Evolutionary conservation across 305 asterid species (phyloP), one percentile per base, ranked within the genome.

Genomic region (Lippia alba): DNA sequence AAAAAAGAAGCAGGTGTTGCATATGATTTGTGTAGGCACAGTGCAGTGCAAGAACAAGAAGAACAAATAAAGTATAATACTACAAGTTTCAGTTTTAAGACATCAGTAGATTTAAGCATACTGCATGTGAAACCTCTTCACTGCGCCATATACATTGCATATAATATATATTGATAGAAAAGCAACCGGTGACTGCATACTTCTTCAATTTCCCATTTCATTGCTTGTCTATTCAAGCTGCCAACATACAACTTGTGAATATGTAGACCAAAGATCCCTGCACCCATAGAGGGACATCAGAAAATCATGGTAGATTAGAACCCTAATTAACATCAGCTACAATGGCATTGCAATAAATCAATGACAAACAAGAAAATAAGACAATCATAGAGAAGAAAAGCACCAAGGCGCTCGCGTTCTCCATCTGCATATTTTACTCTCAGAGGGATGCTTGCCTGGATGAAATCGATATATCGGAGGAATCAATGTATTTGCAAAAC

Each of bases 351-450:
- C 33, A 59, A 67, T 20, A 61, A 65, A 67, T 56, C 34, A 46
- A 59, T 33, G 40, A 48, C 51, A 66, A 71, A 70, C 69, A 61
- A 59, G 40, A 11, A 1, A 44, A 15, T 34, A 9, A 33, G 18
- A 54, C 15, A 30, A 54, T 51, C 46, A 64, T 64, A n/a, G 66
- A 79, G 61, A 74, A 80, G 82, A 82, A 46, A 76, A 51, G 71
- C 74, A 89, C 96, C 96, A 54, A 81, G 79, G 73, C 96, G 96
- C 49, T 89, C 93, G 2, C 87, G 86, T 79, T 87, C 93, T 66
- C 85, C 86, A 8, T 81, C 96, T 65, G 99, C 97, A 76, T 83
- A 94, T 78, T 78, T 94, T 59, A 94, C 89, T 79, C 55, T 84
- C 67, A 94, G 51, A 61, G 95, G 94, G 76, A 64, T 44, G 80